phyloP scores from a whole-genome alignment of 441 rosid species.

The Theobroma grandiflorum region DNA sequence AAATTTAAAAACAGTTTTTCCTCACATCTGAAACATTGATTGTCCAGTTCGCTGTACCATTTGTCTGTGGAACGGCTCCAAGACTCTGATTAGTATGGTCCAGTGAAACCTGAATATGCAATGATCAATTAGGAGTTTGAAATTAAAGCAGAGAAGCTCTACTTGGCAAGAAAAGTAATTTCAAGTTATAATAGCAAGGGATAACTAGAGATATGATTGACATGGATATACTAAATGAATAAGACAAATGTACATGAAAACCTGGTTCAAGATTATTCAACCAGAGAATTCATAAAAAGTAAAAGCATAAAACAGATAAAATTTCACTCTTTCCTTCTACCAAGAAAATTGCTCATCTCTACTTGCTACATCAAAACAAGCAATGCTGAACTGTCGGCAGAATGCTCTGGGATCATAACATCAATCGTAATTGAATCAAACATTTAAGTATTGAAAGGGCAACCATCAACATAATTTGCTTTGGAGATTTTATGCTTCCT shows the following conservation, averaged over 20 bases:
- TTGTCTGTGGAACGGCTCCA: conserved; percentile 47
- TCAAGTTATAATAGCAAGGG: background rate
- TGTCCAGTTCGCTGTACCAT: conserved; percentile 39
- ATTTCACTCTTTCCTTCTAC: background rate
- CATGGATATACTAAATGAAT: background rate
- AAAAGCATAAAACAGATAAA: background rate
- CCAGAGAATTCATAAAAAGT: background rate
- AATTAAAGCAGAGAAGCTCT: conserved; percentile 1
- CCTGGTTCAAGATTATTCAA: background rate
- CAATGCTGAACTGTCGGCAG: background rate
- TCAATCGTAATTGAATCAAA: background rate
- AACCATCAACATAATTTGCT: background rate
- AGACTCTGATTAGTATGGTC: conserved; percentile 43
- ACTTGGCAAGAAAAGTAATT: background rate
- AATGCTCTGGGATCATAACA: background rate
- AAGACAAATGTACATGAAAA: conserved; percentile 11
- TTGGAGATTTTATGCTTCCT: background rate
- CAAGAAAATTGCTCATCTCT: background rate
- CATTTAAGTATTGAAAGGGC: background rate
- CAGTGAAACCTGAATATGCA: conserved; percentile 38
- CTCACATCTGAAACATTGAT: conserved; percentile 54
- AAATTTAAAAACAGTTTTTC: background rate
- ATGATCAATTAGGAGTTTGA: conserved; percentile 20
- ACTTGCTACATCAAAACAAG: background rate
- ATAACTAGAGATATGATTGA: background rate